phyloP scores from a whole-genome alignment of 805 yeast species.

The Danielia oregonensis region DNA sequence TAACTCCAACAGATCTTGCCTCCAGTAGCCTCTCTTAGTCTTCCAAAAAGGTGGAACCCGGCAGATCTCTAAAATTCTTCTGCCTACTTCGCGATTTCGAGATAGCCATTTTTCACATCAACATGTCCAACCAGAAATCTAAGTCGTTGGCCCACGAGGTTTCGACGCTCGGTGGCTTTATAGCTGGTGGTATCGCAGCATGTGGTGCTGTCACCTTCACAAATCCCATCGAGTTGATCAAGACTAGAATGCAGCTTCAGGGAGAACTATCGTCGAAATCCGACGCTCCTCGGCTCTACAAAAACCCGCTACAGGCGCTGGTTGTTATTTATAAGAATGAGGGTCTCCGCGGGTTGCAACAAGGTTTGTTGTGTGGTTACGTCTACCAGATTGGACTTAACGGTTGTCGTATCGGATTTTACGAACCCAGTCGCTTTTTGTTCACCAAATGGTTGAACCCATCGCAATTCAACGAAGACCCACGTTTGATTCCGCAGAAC shows the following conservation, averaged over 20 bases:
- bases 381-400: slow-evolving; percentile 86
- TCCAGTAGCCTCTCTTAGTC: no score
- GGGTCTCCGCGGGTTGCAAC: slow-evolving; percentile 84
- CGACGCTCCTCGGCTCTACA: slow-evolving; percentile 54
- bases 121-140: slow-evolving; percentile 1
- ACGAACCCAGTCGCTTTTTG: slow-evolving; percentile 75
- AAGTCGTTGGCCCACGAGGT: slow-evolving; percentile 30
- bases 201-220: slow-evolving; percentile 97
- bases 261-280: slow-evolving; percentile 72
- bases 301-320: slow-evolving; percentile 83
- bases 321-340: slow-evolving; percentile 69
- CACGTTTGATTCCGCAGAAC: slow-evolving; percentile 29
- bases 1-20: no score
- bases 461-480: slow-evolving; percentile 38
- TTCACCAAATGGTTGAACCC: slow-evolving; percentile 57
- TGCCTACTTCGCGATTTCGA: neutral
- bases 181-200: slow-evolving; percentile 87
- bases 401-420: slow-evolving; percentile 91
- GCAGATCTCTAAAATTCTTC: no score
- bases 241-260: slow-evolving; percentile 94
- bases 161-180: slow-evolving; percentile 70
- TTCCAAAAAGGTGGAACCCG: no score
- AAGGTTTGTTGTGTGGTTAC: slow-evolving; percentile 87
- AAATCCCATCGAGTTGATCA: slow-evolving; percentile 91
- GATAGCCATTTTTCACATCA: neutral